Base-by-base conservation (phyloP, 2,329 filamentous ascomycete species). In the Clonostachys rhizophaga region DNA sequence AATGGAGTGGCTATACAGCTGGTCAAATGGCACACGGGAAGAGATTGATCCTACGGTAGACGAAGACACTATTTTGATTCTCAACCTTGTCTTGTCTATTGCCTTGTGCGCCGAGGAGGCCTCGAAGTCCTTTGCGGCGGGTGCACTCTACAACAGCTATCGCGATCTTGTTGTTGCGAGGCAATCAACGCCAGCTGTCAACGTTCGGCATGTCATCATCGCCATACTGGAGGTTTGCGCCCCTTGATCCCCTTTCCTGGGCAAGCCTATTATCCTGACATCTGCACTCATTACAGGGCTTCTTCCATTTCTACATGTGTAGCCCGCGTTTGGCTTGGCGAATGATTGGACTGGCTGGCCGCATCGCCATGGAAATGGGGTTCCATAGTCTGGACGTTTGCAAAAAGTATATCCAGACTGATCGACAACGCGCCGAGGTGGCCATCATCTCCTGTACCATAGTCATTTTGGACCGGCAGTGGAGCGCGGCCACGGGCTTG, bases 341-440 rank as follows among this genome's bases (percentile, higher is more conserved):
- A 2, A 61, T 60, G 58, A 59, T 55, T 4, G 58, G 58, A 0
- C 47, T 54, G 3, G 58, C 57, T 8, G 58, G 58, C 2, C 51
- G 54, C 4, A 57, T 58, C 43, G 11, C 57, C 8, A 55, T 60
- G 55, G 58, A 60, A 20, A 55, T 60, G 4, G 58, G 58, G 1
- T 49, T 59, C 2, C 58, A 60, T n/a, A 58, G 53, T 13, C 47
- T 52, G 12, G 56, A 58, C 1, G 54, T 59, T 3, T 52, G 51
- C 1, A 50, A 54, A 12, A 53, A 60, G 11, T 45, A 50, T 2
- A 18, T 49, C 4, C 20, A 44, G 11, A 42, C 51, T 8, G 43
- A 46, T 5, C 44, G 24, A 5, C 41, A 50, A 40, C 44, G 44
- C 12, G n/a, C 40, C 2, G 41, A 51, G 24, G 35, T 47, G 5